These are phyloP conservation scores for Ampelocalamus luodianensis DNA, from an alignment of 176 grass and related monocot genomes.

Conservation along the genomic window DNA sequence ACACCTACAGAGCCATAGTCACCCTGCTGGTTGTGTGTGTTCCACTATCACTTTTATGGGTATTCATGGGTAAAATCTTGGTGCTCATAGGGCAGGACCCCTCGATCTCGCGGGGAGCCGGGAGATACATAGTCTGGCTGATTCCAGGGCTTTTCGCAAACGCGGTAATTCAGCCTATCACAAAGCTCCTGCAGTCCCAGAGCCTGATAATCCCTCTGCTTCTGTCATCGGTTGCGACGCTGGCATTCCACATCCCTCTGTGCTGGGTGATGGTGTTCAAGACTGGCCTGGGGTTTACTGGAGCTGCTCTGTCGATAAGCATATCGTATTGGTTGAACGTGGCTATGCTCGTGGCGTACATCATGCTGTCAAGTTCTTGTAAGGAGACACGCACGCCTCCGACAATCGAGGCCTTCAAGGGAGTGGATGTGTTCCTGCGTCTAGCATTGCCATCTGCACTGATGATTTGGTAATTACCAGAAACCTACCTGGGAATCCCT, in stretches of 20 bases:
- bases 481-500: neutral
- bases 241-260: conserved; percentile 60
- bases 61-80: conserved; percentile 70
- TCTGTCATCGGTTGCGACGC: conserved; percentile 49
- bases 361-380: no score
- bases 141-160: conserved; percentile 79
- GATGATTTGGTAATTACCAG: conserved; percentile 70
- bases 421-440: conserved; percentile 60
- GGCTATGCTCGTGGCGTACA: no score
- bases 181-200: conserved; percentile 82
- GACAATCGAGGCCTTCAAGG: conserved; percentile 50
- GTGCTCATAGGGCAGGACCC: conserved; percentile 19
- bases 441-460: conserved; percentile 79
- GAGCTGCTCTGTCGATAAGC: neutral
- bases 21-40: conserved; percentile 61
- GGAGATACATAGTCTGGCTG: conserved; percentile 70
- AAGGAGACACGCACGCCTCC: no score
- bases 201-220: conserved; percentile 81
- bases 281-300: conserved; percentile 1
- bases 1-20: conserved; percentile 75
- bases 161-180: conserved; percentile 65
- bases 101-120: conserved; percentile 60
- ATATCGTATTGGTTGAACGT: no score
- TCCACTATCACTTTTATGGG: conserved; percentile 77
- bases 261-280: conserved; percentile 84